phyloP scores from a whole-genome alignment of 495 filamentous ascomycete genomes.

The Trichoderma gamsii region DNA sequence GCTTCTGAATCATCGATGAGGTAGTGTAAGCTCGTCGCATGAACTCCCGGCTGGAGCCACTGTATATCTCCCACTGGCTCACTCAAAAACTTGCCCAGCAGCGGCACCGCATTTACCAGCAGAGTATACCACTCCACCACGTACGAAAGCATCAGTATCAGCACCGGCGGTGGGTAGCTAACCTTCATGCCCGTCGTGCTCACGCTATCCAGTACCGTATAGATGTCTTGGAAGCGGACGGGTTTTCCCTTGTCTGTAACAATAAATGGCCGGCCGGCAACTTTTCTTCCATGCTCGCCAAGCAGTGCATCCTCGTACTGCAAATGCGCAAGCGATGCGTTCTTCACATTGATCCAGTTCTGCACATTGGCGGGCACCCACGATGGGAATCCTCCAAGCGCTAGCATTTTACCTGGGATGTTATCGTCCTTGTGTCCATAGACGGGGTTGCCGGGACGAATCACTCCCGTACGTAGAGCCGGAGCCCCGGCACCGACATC shows the following conservation, averaged over 20 bases:
- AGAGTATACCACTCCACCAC: constrained; percentile 17
- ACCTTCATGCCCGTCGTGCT: constrained; percentile 27
- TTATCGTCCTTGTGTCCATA: constrained; percentile 47
- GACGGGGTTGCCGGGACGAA: constrained; percentile 53
- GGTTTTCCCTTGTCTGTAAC: constrained; percentile 37
- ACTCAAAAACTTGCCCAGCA: constrained; percentile 34
- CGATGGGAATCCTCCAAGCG: constrained; percentile 26
- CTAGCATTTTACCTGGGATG: constrained; percentile 29
- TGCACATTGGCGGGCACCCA: constrained; percentile 48
- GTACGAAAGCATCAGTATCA: constrained; percentile 34
- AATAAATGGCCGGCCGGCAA: constrained; percentile 38
- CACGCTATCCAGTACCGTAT: constrained; percentile 21
- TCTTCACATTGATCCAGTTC: constrained; percentile 49
- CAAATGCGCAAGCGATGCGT: constrained; percentile 53
- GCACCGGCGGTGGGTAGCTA: constrained; percentile 33
- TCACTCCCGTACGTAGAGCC: constrained; percentile 49
- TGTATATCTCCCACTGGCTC: constrained; percentile 30
- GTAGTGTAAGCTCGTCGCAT: constrained; percentile 37
- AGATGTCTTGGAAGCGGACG: constrained; percentile 30
- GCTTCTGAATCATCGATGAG: constrained; percentile 45
- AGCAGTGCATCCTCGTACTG: constrained; percentile 49
- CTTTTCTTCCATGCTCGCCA: constrained; percentile 26
- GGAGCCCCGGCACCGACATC: neutral
- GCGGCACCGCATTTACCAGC: constrained; percentile 29
- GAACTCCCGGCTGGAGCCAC: constrained; percentile 46